Percentiles rank a stretch among this genome's conserved stretches.
Evolutionary conservation across 345 rosid species (phyloP).

Genomic region (Barbarea vulgaris): DNA sequence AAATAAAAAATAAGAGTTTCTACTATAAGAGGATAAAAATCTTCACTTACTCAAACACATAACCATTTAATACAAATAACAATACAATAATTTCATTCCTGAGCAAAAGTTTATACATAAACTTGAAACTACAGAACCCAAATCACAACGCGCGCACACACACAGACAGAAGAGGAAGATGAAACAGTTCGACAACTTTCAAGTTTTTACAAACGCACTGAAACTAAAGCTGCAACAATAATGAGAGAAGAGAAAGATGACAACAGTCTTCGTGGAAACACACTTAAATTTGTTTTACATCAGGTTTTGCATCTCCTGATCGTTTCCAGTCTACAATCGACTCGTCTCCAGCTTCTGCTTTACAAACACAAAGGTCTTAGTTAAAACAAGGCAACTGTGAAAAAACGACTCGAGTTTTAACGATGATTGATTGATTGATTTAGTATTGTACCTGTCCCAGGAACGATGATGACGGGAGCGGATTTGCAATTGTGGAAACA

Average conservation of each 20-base stretch:
- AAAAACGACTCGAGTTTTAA: not conserved
- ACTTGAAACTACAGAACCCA: conserved; percentile 16
- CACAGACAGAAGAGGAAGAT: not conserved
- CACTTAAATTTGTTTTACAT: not conserved
- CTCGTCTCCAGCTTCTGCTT: conserved; percentile 47
- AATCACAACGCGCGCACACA: conserved; percentile 8
- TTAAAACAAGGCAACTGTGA: not conserved
- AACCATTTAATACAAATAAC: not conserved
- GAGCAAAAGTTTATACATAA: conserved; percentile 17
- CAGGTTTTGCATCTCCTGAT: conserved; percentile 31
- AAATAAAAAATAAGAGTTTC: not conserved
- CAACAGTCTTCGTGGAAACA: conserved; percentile 13
- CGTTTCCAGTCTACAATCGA: conserved; percentile 40
- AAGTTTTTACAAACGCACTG: not conserved
- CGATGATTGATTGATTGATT: not conserved
- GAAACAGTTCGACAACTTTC: not conserved
- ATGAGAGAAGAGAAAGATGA: not conserved
- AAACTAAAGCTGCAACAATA: conserved; percentile 11
- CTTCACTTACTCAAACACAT: not conserved
- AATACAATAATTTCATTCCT: conserved; percentile 3
- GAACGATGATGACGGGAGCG: conserved; percentile 76
- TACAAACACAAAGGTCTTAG: conserved; percentile 11
- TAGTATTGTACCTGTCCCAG: conserved; percentile 64
- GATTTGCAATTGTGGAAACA: conserved; percentile 85
- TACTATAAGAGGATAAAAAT: not conserved